Percentiles rank a stretch among this genome's conserved stretches.
phyloP scores from a whole-genome alignment of 2,329 filamentous ascomycete genomes.

The Colletotrichum tanaceti region DNA sequence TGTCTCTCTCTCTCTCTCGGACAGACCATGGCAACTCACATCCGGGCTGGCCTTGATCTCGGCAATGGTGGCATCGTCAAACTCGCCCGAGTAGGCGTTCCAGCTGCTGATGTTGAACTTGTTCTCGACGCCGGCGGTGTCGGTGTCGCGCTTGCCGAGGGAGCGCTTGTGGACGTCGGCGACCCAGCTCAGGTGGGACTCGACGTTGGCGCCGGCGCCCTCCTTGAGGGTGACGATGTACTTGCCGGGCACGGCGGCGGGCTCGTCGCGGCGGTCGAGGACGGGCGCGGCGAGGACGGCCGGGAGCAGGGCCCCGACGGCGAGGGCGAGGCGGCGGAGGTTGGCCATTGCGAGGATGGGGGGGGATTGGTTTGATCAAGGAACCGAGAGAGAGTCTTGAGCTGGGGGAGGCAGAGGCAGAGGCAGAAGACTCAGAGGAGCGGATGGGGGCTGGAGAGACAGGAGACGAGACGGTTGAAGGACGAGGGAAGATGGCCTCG shows the following conservation, averaged over 20 bases:
- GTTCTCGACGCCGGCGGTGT: constrained; percentile 37
- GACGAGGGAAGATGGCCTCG: not conserved
- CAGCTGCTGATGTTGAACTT: constrained; percentile 47
- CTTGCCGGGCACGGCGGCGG: constrained; percentile 52
- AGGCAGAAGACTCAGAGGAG: constrained; percentile 1
- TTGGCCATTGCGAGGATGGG: constrained; percentile 45
- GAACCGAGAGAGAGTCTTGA: constrained; percentile 8
- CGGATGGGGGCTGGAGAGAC: constrained; percentile 26
- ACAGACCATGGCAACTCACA: too few species aligned
- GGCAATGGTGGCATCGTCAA: constrained; percentile 55
- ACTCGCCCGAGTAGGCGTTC: constrained; percentile 58
- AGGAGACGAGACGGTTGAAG: not conserved
- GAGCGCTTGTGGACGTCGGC: constrained; percentile 49
- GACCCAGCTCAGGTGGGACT: constrained; percentile 48
- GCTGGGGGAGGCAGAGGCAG: too few species aligned
- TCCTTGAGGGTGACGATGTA: constrained; percentile 62
- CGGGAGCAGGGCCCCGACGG: constrained; percentile 49
- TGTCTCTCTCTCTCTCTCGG: not conserved
- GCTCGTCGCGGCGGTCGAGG: constrained; percentile 47
- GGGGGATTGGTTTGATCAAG: constrained; percentile 9
- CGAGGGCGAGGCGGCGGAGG: constrained; percentile 48
- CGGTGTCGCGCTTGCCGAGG: constrained; percentile 47
- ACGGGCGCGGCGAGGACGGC: constrained; percentile 42
- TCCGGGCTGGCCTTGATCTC: constrained; percentile 54
- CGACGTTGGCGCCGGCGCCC: constrained; percentile 45